A percentile compares a stretch with the other conserved stretches of the same genome.
These are phyloP conservation scores for Fusarium concolor DNA, from an alignment of 2,329 filamentous ascomycete species.

Conservation along the genomic window DNA sequence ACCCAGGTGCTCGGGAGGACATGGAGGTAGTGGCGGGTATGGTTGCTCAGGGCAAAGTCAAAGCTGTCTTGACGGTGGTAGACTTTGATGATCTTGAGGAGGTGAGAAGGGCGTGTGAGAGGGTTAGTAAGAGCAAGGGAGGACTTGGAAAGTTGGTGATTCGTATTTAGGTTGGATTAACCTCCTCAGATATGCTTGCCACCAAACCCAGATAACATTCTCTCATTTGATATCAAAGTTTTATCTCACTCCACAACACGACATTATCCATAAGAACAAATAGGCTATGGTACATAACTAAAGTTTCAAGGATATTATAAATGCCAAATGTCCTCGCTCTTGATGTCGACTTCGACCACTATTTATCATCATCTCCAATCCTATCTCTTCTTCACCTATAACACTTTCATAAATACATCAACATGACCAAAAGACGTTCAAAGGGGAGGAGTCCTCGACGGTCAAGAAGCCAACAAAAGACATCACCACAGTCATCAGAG, in stretches of 20 bases:
- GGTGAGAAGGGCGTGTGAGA: slow-evolving; percentile 55
- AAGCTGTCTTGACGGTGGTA: slow-evolving; percentile 55
- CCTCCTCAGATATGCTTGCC: neutral
- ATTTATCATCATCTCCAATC: neutral
- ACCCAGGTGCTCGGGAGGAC: slow-evolving; percentile 55
- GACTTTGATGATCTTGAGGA: slow-evolving; percentile 57
- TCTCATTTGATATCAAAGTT: neutral
- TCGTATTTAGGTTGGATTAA: slow-evolving; percentile 23
- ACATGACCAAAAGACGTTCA: neutral
- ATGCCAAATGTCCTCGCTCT: neutral
- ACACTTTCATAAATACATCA: neutral
- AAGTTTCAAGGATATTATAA: neutral
- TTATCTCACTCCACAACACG: neutral
- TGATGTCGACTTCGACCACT: no score
- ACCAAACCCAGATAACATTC: neutral
- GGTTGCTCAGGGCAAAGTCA: slow-evolving; percentile 57
- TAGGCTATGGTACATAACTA: neutral
- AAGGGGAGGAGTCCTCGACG: no score
- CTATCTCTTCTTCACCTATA: neutral
- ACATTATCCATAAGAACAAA: neutral
- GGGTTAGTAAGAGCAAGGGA: slow-evolving; percentile 48
- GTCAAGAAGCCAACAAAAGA: no score
- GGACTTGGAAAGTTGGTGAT: slow-evolving; percentile 48
- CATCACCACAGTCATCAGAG: no score
- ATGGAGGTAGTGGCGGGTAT: slow-evolving; percentile 56